Percentiles rank a stretch among this genome's conserved stretches.
Evolutionary conservation across 805 yeast species (phyloP).

Genomic region (Wickerhamiella musiphila): DNA sequence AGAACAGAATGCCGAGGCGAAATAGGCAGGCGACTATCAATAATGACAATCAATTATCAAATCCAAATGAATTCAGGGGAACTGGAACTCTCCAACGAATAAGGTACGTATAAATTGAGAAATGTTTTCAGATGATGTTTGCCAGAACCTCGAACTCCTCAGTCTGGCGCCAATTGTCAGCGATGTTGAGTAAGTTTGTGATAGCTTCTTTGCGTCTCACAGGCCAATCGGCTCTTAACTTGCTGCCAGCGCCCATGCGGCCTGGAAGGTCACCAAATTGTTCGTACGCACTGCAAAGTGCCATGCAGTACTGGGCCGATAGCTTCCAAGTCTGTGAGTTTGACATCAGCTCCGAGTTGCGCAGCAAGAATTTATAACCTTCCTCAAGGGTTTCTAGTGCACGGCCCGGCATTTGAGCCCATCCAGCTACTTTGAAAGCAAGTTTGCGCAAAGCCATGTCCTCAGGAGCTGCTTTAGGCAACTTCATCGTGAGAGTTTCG

Average conservation of each 20-base stretch:
- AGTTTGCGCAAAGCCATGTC: slow-evolving; percentile 62
- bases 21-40: background rate
- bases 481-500: slow-evolving; percentile 48
- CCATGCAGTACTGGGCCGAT: slow-evolving; percentile 63
- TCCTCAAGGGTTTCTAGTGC: slow-evolving; percentile 74
- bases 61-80: background rate
- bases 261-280: slow-evolving; percentile 57
- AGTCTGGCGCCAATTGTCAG: no score
- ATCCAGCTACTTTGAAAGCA: slow-evolving; percentile 68
- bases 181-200: slow-evolving; percentile 59
- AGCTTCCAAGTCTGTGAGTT: slow-evolving; percentile 53
- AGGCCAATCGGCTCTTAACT: slow-evolving; percentile 88
- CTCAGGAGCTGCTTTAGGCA: slow-evolving; percentile 53
- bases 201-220: slow-evolving; percentile 61
- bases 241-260: slow-evolving; percentile 43
- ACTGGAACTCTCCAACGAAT: background rate
- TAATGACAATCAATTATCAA: background rate
- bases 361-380: slow-evolving; percentile 59
- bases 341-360: slow-evolving; percentile 44
- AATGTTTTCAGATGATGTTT: no score
- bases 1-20: slow-evolving; percentile 5
- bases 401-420: slow-evolving; percentile 80
- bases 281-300: slow-evolving; percentile 71
- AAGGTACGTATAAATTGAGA: background rate
- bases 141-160: no score